Conservation (phyloP, 495 filamentous ascomycete species). For the Symbiotaphrina buchneri region DNA sequence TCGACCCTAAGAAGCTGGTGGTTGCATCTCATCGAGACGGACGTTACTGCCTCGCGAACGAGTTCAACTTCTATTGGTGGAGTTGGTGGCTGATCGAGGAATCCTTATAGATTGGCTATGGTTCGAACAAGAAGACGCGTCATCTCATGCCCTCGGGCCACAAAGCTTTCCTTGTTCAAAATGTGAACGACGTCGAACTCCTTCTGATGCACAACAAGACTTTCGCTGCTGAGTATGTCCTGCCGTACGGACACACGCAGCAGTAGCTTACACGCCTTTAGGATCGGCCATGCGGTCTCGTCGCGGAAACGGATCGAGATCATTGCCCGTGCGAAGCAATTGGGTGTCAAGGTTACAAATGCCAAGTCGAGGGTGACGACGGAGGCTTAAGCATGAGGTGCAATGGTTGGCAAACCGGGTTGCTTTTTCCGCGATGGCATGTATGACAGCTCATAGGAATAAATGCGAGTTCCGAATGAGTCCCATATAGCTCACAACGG, state of each 20-base stretch:
- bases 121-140: slow-evolving; percentile 93
- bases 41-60: too few relatives aligned
- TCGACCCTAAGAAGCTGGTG: slow-evolving; percentile 7
- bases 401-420: too few relatives aligned
- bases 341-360: slow-evolving; percentile 98
- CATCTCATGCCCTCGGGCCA: slow-evolving; percentile 98
- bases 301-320: slow-evolving; percentile 97
- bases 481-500: too few relatives aligned
- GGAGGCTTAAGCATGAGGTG: too few relatives aligned
- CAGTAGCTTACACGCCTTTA: slow-evolving; percentile 13
- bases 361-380: slow-evolving; percentile 93
- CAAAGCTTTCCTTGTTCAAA: slow-evolving; percentile 98
- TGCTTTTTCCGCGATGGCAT: too few relatives aligned
- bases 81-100: slow-evolving; percentile 5
- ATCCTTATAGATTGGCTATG: slow-evolving; percentile 67
- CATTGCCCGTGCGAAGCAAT: slow-evolving; percentile 82
- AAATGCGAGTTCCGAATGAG: not conserved
- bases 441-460: not conserved
- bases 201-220: slow-evolving; percentile 99
- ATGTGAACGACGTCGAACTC: slow-evolving; percentile 82
- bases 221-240: slow-evolving; percentile 86
- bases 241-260: slow-evolving; percentile 2
- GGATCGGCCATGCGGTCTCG: slow-evolving; percentile 92
- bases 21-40: not conserved
- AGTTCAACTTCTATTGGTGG: slow-evolving; percentile 5